Evolutionary conservation across 257 asterid species (phyloP).

Genomic region (Ballota nigra): DNA sequence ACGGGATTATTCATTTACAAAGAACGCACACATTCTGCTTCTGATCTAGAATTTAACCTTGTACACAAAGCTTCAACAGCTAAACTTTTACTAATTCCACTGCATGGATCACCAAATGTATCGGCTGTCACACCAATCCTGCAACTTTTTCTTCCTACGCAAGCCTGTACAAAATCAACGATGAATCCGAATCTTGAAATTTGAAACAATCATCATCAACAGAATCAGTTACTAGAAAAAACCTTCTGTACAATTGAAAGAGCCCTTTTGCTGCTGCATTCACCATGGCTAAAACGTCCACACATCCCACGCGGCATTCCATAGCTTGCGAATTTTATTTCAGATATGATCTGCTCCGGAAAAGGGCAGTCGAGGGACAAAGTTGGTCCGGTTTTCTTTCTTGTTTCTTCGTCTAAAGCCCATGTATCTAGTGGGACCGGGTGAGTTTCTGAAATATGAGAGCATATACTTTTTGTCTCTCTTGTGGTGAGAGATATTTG

Average conservation of each 20-base stretch:
- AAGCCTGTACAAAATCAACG: slow-evolving; percentile 48
- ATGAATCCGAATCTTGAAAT: not conserved
- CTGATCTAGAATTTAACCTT: slow-evolving; percentile 15
- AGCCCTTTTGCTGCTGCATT: slow-evolving; percentile 65
- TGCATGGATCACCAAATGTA: slow-evolving; percentile 78
- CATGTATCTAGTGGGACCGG: slow-evolving; percentile 73
- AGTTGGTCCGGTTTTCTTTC: slow-evolving; percentile 38
- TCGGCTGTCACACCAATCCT: slow-evolving; percentile 53
- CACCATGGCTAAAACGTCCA: slow-evolving; percentile 77
- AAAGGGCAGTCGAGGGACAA: slow-evolving; percentile 61
- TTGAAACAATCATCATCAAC: not conserved
- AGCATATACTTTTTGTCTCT: slow-evolving; percentile 57
- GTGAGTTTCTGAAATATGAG: slow-evolving; percentile 63
- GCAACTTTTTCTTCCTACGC: slow-evolving; percentile 74
- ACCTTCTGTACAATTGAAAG: slow-evolving; percentile 63
- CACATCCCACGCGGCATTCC: slow-evolving; percentile 85
- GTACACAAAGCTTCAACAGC: slow-evolving; percentile 86
- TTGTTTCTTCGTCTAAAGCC: slow-evolving; percentile 43
- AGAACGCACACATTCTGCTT: slow-evolving; percentile 1
- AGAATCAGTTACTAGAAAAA: not conserved
- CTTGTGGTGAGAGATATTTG: slow-evolving; percentile 61
- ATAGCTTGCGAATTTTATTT: slow-evolving; percentile 76
- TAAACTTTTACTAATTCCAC: slow-evolving; percentile 53
- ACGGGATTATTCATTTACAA: not conserved
- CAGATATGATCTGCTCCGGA: slow-evolving; percentile 62